phyloP scores from a whole-genome alignment of 148 eudicot genomes.

The Diospyros lotus region DNA sequence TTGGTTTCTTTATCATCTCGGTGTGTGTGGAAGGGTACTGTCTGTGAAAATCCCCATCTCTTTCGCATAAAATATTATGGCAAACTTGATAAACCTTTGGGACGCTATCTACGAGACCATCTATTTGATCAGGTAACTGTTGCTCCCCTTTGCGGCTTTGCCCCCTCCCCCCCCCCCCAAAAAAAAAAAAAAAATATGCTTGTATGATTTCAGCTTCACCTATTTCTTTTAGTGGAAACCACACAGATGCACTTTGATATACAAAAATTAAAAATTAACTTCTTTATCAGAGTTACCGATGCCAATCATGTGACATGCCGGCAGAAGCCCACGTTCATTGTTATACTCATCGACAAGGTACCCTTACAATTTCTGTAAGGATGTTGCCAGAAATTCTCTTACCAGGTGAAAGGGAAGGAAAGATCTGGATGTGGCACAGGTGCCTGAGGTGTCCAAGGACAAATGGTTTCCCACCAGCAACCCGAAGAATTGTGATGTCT shows the following conservation, averaged over 20 bases:
- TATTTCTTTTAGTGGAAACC: conserved; percentile 1
- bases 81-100: conserved; percentile 84
- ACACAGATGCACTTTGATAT: background rate
- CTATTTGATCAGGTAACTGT: conserved; percentile 72
- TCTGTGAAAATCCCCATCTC: conserved; percentile 90
- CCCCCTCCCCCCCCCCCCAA: too few relatives aligned
- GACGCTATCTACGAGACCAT: conserved; percentile 85
- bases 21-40: conserved; percentile 93
- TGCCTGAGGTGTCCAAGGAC: conserved; percentile 83
- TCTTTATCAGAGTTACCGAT: conserved; percentile 55
- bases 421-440: conserved; percentile 99
- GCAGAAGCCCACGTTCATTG: conserved; percentile 96
- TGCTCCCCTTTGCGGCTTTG: too few relatives aligned
- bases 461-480: conserved; percentile 86
- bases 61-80: conserved; percentile 95
- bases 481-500: conserved; percentile 89
- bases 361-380: conserved; percentile 92
- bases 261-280: background rate
- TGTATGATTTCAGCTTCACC: background rate
- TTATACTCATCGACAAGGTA: conserved; percentile 94
- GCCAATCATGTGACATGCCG: conserved; percentile 80
- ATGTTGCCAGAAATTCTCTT: conserved; percentile 66
- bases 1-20: conserved; percentile 86
- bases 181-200: background rate
- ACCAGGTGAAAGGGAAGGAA: conserved; percentile 87